Conservation (phyloP, 192 early-diverging fungal genomes). For the Geranomyces variabilis region DNA sequence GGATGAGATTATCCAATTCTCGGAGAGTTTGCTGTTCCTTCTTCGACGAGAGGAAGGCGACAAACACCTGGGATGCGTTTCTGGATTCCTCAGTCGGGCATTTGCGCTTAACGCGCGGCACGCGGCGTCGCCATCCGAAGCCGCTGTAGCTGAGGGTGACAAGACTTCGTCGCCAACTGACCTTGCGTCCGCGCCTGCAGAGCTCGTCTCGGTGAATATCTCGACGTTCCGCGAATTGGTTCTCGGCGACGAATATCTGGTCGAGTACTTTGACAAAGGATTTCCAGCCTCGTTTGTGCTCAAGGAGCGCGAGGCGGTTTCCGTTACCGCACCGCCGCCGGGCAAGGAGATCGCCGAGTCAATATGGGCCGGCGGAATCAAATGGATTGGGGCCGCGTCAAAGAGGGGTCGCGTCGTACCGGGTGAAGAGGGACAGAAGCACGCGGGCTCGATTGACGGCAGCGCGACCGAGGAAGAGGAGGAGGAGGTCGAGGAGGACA, state of each 20-base stretch:
- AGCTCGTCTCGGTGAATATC: slow-evolving; percentile 49
- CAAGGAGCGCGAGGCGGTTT: slow-evolving; percentile 51
- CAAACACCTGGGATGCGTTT: slow-evolving; percentile 59
- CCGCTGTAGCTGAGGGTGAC: slow-evolving; percentile 23
- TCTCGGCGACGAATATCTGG: slow-evolving; percentile 84
- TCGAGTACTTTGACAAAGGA: slow-evolving; percentile 77
- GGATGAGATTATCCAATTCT: slow-evolving; percentile 80
- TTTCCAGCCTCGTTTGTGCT: slow-evolving; percentile 67
- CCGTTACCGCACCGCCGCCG: slow-evolving; percentile 34
- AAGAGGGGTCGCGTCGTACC: not conserved
- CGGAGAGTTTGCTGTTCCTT: slow-evolving; percentile 85
- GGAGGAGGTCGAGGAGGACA: slow-evolving; percentile 33
- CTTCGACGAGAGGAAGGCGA: slow-evolving; percentile 61
- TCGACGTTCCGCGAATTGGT: slow-evolving; percentile 77
- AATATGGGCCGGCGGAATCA: slow-evolving; percentile 43
- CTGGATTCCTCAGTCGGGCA: slow-evolving; percentile 64
- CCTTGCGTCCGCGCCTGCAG: slow-evolving; percentile 19
- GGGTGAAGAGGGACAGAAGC: not conserved
- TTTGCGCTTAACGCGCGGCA: slow-evolving; percentile 55
- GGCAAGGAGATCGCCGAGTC: slow-evolving; percentile 50
- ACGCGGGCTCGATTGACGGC: not conserved
- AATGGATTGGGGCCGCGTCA: slow-evolving; percentile 32
- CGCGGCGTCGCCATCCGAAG: slow-evolving; percentile 10
- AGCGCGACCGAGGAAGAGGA: slow-evolving; percentile 18
- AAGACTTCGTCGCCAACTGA: not conserved